Base-by-base conservation (phyloP, 495 filamentous ascomycete species). In the Wilcoxina mikolae region DNA sequence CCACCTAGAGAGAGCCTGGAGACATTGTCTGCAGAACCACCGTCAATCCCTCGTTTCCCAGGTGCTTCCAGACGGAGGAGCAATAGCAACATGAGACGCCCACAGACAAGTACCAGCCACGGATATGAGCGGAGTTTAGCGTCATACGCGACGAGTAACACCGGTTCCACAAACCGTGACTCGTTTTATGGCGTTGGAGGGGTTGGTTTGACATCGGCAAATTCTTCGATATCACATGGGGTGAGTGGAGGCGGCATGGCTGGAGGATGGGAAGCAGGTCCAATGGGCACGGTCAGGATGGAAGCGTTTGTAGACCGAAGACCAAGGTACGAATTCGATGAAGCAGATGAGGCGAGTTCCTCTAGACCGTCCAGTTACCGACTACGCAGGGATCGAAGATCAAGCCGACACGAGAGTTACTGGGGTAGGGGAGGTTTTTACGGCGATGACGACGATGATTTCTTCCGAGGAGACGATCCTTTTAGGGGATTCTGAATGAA, bases 271-370 rank as follows among this genome's bases (percentile, higher is more conserved):
- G 62, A 65, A 20, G 27, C 62, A 53, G 81, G 84, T 0, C 60
- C 61, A 11, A 83, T 94, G 26, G 91, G 91, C 15, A 95, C 87
- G 9, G 79, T 98, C 38, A 79, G 91, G 26, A 98, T 98, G 91
- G 91, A 96, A 68, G 91, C 91, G 0, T 98, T 98, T 64, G 83
- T 89, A 51, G 80, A 79, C 54, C 76, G 77, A 12, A 77, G 12
- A 69, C 71, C 39, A 68, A 73, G 3, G 17, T 73, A 74, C 20
- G 68, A 70, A 38, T 69, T 69, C 28, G 68, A 73, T 55, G 72
- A 75, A 51, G 64, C 69, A 24, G 72, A 76, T 24, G 74, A 75
- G 46, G 68, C 69, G 52, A 68, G 69, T 24, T 59, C 66, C 43
- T 65, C 66, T 3, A 69, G 72, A 27, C 60, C 71, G 33, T 66